Percentiles rank a stretch among this genome's conserved stretches.
Conservation (phyloP, 78 protist genomes). For the Andalucia godoyi region DNA sequence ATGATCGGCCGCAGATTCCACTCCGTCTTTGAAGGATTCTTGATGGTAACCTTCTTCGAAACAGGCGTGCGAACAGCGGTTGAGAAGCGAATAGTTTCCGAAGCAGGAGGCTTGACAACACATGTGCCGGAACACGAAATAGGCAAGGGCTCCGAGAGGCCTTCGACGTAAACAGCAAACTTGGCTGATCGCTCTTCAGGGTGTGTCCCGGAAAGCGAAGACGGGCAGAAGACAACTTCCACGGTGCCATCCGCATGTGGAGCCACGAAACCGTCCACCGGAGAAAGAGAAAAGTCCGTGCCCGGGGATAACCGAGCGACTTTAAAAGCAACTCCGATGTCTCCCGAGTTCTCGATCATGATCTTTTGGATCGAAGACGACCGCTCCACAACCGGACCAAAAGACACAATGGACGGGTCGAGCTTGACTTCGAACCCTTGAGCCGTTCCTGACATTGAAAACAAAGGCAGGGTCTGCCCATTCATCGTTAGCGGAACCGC, state of each 20-base stretch:
- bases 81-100: background rate
- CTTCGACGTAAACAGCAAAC: no score
- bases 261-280: conserved; percentile 19
- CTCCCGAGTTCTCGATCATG: conserved; percentile 53
- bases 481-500: background rate
- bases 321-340: conserved; percentile 27
- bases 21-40: background rate
- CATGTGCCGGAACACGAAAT: conserved; percentile 33
- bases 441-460: conserved; percentile 30
- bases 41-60: background rate
- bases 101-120: background rate
- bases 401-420: conserved; percentile 22
- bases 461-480: conserved; percentile 12
- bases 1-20: conserved; percentile 47
- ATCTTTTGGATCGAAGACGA: conserved; percentile 6
- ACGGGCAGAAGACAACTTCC: conserved; percentile 34
- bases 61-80: conserved; percentile 24
- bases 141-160: background rate
- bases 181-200: no score
- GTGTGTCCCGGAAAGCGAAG: no score
- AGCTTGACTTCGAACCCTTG: conserved; percentile 43
- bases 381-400: conserved; percentile 43
- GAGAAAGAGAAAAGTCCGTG: conserved; percentile 32
- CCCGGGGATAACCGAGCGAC: background rate
- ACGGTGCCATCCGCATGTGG: conserved; percentile 40